Evolutionary conservation across 495 filamentous ascomycete genomes (phyloP).

Genomic region (Paragyromitra xinjiangensis): DNA sequence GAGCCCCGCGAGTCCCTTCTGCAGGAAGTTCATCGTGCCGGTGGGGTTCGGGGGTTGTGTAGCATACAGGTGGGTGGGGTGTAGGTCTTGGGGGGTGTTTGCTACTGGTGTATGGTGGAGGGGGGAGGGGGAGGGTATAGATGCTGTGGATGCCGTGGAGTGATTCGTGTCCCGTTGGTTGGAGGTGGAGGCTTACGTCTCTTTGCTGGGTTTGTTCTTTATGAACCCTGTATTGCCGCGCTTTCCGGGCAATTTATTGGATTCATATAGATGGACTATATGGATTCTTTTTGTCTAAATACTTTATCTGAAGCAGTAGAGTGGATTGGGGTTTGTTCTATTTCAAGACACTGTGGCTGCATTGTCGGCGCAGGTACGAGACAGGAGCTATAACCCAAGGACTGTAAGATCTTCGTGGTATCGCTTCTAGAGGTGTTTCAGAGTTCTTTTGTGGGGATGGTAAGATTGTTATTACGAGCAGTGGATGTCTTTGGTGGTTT

Average conservation of each 20-base stretch:
- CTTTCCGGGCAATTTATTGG: background rate
- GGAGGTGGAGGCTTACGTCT: background rate
- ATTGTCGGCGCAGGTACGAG: background rate
- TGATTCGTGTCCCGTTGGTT: conserved; percentile 2
- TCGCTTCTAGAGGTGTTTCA: no score
- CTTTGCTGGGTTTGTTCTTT: no score
- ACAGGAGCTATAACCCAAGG: background rate
- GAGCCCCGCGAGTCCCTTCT: conserved; percentile 90
- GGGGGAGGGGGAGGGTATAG: background rate
- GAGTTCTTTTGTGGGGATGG: no score
- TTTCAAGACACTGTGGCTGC: background rate
- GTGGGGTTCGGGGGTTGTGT: conserved; percentile 23
- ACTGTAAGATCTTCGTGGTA: background rate
- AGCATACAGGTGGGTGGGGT: conserved; percentile 20
- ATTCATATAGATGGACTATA: background rate
- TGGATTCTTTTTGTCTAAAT: background rate
- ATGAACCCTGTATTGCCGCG: no score
- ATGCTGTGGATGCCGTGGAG: background rate
- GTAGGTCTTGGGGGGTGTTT: background rate
- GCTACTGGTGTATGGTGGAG: background rate
- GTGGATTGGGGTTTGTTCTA: background rate
- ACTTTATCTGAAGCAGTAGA: background rate
- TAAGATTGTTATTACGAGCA: no score
- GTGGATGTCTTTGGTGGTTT: no score
- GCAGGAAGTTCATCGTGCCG: conserved; percentile 68